Evolutionary conservation across 768 basidiomycete genomes (phyloP).

Genomic region (Peribolospora kevripleyi): DNA sequence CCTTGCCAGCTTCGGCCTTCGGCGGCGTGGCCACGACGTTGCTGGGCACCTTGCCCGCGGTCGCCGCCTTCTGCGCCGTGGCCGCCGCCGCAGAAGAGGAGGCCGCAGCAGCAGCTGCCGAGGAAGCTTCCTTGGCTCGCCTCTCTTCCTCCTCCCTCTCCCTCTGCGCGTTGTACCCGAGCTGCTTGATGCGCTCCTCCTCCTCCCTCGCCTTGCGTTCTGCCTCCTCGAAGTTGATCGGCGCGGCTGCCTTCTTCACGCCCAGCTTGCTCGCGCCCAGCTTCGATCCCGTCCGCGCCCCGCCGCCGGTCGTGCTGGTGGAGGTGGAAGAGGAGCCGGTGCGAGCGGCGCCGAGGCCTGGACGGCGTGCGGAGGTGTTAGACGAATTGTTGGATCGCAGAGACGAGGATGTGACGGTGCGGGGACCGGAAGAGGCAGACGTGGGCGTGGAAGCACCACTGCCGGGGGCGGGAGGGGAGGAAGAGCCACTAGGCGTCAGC

Average conservation of each 20-base stretch:
- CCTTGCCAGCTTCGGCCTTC: slow-evolving; percentile 11
- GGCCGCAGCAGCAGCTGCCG: slow-evolving; percentile 17
- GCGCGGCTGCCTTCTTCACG: slow-evolving; percentile 55
- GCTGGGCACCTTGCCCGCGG: slow-evolving; percentile 10
- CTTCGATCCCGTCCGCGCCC: slow-evolving; percentile 17
- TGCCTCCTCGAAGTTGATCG: slow-evolving; percentile 82
- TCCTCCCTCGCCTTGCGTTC: slow-evolving; percentile 75
- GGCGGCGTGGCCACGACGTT: slow-evolving; percentile 8
- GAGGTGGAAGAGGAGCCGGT: slow-evolving; percentile 12
- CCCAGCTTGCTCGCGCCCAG: slow-evolving; percentile 44
- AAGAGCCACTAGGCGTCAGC: not conserved
- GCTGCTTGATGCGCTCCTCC: slow-evolving; percentile 68
- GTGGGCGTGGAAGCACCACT: slow-evolving; percentile 1
- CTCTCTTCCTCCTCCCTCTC: slow-evolving; percentile 65
- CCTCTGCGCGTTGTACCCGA: slow-evolving; percentile 67
- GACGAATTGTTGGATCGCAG: slow-evolving; percentile 12
- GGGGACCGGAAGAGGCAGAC: slow-evolving; percentile 15
- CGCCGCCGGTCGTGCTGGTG: slow-evolving; percentile 14
- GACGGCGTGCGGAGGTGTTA: no score
- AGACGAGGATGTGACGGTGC: slow-evolving; percentile 23
- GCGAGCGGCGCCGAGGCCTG: slow-evolving; percentile 8
- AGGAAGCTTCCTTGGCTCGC: slow-evolving; percentile 29
- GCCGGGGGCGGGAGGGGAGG: slow-evolving; percentile 1
- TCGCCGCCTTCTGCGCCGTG: slow-evolving; percentile 15
- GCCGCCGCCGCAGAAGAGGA: slow-evolving; percentile 15